A percentile compares a stretch with the other conserved stretches of the same genome.
Evolutionary conservation across 2,329 filamentous ascomycete species (phyloP).

Genomic region (Monilinia fructicola): DNA sequence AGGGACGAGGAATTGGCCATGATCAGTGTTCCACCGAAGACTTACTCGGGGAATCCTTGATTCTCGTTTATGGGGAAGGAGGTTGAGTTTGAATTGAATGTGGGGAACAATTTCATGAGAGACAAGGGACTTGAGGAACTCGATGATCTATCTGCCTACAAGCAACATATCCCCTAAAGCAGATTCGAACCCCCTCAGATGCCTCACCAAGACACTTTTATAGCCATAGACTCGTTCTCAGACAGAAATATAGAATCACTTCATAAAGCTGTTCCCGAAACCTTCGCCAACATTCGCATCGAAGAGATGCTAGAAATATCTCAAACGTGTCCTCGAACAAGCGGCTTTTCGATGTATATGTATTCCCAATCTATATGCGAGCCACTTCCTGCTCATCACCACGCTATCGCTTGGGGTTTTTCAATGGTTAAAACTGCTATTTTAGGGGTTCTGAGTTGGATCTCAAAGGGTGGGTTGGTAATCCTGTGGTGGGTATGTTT

Average conservation of each 20-base stretch:
- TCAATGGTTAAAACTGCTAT: not conserved
- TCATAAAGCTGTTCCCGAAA: not conserved
- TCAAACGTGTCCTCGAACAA: not conserved
- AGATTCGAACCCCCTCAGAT: no score
- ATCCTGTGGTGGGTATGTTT: not conserved
- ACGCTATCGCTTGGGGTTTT: not conserved
- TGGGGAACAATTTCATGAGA: not conserved
- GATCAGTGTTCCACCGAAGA: not conserved
- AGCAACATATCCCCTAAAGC: no score
- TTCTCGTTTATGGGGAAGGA: not conserved
- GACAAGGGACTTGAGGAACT: not conserved
- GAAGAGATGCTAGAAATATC: not conserved
- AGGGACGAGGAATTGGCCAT: not conserved
- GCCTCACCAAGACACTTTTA: no score
- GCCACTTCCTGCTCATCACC: not conserved
- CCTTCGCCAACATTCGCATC: no score
- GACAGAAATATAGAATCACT: no score
- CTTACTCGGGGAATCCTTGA: not conserved
- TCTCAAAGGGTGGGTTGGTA: not conserved
- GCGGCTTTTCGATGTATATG: not conserved
- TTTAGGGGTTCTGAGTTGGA: no score
- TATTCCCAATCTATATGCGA: not conserved
- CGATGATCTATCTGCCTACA: no score
- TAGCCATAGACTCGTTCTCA: rapidly evolving
- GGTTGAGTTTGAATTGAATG: not conserved